phyloP scores from a whole-genome alignment of 2,329 filamentous ascomycete genomes.

The Myotisia sp. region DNA sequence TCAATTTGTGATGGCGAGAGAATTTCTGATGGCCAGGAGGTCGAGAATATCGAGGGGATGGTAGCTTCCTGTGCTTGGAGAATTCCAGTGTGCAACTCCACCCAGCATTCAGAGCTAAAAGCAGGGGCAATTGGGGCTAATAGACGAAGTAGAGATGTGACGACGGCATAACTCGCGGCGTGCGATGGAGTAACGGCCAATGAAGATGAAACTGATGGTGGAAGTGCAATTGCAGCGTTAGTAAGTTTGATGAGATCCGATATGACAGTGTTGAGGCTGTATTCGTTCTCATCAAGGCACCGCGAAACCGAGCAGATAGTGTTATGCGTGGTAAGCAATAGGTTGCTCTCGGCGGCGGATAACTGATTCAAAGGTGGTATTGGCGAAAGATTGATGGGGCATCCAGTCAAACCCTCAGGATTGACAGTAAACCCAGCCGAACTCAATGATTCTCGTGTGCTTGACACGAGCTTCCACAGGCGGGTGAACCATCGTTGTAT shows the following conservation, averaged over 20 bases:
- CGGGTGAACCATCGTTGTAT: conserved; percentile 67
- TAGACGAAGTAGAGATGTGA: conserved; percentile 50
- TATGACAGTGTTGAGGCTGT: conserved; percentile 68
- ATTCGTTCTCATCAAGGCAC: conserved; percentile 55
- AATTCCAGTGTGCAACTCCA: conserved; percentile 34
- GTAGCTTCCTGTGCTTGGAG: conserved; percentile 7
- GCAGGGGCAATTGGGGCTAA: conserved; percentile 68
- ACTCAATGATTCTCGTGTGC: conserved; percentile 19
- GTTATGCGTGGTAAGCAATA: conserved; percentile 54
- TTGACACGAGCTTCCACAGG: conserved; percentile 45
- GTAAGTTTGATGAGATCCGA: conserved; percentile 73
- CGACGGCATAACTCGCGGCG: conserved; percentile 30
- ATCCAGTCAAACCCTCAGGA: conserved; percentile 12
- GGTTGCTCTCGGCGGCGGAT: conserved; percentile 24
- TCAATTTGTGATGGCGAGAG: conserved; percentile 25
- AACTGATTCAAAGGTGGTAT: conserved; percentile 21
- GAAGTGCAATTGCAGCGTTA: conserved; percentile 46
- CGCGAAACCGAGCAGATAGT: conserved; percentile 53
- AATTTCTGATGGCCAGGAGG: conserved; percentile 43
- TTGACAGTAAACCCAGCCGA: conserved; percentile 15
- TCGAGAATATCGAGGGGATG: conserved; percentile 29
- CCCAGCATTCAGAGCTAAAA: conserved; percentile 70
- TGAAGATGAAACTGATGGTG: conserved; percentile 8
- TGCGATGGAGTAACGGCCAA: conserved; percentile 19
- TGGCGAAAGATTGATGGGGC: conserved; percentile 15